phyloP scores from a whole-genome alignment of 148 eudicot species.

The Vaccinium darrowii region DNA sequence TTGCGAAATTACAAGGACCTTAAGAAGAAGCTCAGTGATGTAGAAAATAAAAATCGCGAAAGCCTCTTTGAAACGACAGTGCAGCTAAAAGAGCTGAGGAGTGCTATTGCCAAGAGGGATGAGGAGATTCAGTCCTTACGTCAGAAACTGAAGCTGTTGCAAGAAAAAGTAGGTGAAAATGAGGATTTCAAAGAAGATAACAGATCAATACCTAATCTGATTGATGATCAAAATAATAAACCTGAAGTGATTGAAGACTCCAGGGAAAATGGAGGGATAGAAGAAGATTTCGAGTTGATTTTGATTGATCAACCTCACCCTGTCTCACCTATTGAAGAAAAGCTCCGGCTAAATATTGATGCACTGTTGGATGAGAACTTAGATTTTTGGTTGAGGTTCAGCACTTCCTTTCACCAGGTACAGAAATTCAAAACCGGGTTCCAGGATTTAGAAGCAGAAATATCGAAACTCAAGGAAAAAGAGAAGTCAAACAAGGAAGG shows the following conservation, averaged over 20 bases:
- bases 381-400: constrained; percentile 87
- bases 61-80: constrained; percentile 37
- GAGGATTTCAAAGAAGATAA: constrained; percentile 12
- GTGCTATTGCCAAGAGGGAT: constrained; percentile 54
- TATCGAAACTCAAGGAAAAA: constrained; percentile 47
- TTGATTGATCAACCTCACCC: constrained; percentile 23
- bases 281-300: constrained; percentile 33
- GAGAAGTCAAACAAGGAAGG: constrained; percentile 30
- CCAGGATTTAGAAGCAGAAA: constrained; percentile 59
- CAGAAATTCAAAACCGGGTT: constrained; percentile 69
- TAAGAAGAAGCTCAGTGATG: constrained; percentile 61
- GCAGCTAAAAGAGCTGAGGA: constrained; percentile 49
- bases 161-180: constrained; percentile 13
- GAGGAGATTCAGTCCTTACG: constrained; percentile 53
- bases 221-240: background rate
- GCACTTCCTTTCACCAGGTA: constrained; percentile 68
- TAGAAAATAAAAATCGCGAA: constrained; percentile 52
- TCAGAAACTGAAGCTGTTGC: constrained; percentile 34
- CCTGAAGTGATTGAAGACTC: constrained; percentile 9
- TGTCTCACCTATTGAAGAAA: constrained; percentile 64
- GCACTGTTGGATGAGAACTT: constrained; percentile 75
- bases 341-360: constrained; percentile 69
- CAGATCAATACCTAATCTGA: background rate
- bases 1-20: constrained; percentile 67
- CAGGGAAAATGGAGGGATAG: constrained; percentile 33